Evolutionary conservation across 768 basidiomycete species (phyloP), one percentile per base, ranked within the genome.

Genomic region (Boletus rubescentipes): DNA sequence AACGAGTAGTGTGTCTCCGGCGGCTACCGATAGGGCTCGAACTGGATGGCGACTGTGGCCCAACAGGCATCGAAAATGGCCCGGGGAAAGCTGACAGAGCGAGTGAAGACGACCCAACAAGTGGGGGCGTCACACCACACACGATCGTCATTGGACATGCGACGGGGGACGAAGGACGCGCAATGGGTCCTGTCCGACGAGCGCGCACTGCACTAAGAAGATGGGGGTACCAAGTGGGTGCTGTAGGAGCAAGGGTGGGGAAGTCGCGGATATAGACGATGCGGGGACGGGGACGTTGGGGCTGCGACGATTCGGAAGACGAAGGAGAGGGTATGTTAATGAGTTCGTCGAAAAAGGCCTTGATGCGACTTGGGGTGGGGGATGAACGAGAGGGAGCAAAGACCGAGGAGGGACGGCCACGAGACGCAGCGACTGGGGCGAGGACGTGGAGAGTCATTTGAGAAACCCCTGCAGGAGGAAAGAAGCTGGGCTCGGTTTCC

Each of bases 221-320:
- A 36, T 86, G 79, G 11, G 91, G 84, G 65, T 89, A 95, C 93
- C 95, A 94, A 0, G 77, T 70, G 3, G 85, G 75, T 4, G 89
- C 84, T 5, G 87, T 82, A 3, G 85, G 69, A 0, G 90, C 83
- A 44, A 96, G 80, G 0, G 84, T 88, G 3, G 83, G 79, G 60
- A 89, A 91, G 66, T 94, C 90, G 49, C 91, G 87, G 42, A 96
- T 75, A 62, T 93, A 92, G 51, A 97, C 78, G 10, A 97, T 77
- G 12, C 93, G 86, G 6, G 90, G 89, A 51, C 77, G 72, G 21
- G 55, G 49, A 26, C 23, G 49, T 45, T 57, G 63, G 58, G 65
- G 59, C 8, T 66, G 68, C n/a, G 59, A 57, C 20, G 53, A 50
- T 10, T 65, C 72, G 41, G 64, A 57, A 42, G 71, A 57, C 11